Evolutionary conservation across 1,284 basidiomycete genomes (phyloP).

Genomic region (Anthracocystis setariae): DNA sequence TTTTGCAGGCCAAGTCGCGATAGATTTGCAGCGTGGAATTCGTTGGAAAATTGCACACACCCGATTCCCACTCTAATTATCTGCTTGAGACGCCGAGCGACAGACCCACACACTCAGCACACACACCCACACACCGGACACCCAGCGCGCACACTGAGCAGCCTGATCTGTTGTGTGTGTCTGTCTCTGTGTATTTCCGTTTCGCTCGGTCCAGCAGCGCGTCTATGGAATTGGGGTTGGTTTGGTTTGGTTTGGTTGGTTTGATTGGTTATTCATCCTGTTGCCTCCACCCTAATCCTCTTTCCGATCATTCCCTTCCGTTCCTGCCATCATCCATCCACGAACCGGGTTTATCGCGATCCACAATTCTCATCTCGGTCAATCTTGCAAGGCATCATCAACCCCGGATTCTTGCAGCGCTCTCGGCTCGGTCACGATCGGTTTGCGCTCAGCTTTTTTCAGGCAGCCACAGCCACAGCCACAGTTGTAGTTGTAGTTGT

Average conservation of each 20-base stretch:
- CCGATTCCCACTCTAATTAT: constrained; percentile 6
- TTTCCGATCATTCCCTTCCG: constrained; percentile 3
- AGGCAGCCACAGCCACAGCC: too few relatives aligned
- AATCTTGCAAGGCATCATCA: not conserved
- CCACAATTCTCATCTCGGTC: too few relatives aligned
- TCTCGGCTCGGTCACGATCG: too few relatives aligned
- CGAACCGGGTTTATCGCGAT: too few relatives aligned
- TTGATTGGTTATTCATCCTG: constrained; percentile 19
- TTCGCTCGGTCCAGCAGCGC: constrained; percentile 27
- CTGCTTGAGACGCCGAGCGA: too few relatives aligned
- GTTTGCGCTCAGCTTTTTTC: too few relatives aligned
- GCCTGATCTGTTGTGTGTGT: constrained; percentile 2
- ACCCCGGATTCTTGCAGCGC: too few relatives aligned
- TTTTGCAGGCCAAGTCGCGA: not conserved
- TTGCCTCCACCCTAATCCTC: constrained; percentile 21
- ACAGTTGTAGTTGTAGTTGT: too few relatives aligned
- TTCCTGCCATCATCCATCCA: not conserved
- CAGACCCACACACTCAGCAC: constrained; percentile 2
- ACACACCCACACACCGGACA: not conserved
- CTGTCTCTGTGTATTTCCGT: constrained; percentile 9
- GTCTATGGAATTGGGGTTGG: constrained; percentile 1
- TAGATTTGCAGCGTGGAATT: constrained; percentile 7
- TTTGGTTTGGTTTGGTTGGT: too few relatives aligned
- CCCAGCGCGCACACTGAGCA: not conserved
- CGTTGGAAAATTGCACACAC: constrained; percentile 12